Conservation (phyloP, 805 yeast genomes). For the Saccharomyces mikatae region DNA sequence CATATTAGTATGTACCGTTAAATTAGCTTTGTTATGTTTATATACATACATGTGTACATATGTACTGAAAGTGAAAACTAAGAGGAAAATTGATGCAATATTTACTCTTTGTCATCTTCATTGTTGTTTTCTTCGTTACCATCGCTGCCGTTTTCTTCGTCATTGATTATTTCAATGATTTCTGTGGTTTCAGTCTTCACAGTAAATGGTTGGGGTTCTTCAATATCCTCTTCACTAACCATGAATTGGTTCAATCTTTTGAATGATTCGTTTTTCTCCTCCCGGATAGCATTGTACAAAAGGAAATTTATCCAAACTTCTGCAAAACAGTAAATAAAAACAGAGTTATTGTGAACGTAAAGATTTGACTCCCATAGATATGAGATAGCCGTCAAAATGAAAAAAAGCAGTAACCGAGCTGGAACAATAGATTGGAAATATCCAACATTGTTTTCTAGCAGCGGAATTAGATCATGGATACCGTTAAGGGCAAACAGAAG, state of each 20-base stretch:
- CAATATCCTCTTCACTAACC: slow-evolving; percentile 5
- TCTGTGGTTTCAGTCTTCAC: not conserved
- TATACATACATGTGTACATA: not conserved
- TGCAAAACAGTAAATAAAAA: slow-evolving; percentile 50
- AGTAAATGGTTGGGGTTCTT: slow-evolving; percentile 4
- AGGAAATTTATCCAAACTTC: slow-evolving; percentile 67
- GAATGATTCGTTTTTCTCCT: slow-evolving; percentile 47
- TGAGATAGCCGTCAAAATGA: slow-evolving; percentile 42
- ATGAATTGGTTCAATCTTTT: slow-evolving; percentile 28
- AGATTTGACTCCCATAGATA: slow-evolving; percentile 38
- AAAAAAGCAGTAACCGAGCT: slow-evolving; percentile 42
- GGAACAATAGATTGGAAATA: slow-evolving; percentile 60
- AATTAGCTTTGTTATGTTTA: not conserved
- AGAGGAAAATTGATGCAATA: no score
- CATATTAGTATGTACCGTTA: not conserved
- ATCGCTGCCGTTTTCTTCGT: slow-evolving; percentile 1
- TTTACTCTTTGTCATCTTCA: not conserved
- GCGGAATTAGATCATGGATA: slow-evolving; percentile 51
- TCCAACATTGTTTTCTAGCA: slow-evolving; percentile 35
- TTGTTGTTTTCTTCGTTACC: not conserved
- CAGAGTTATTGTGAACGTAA: slow-evolving; percentile 51
- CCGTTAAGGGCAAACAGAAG: slow-evolving; percentile 39
- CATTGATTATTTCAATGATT: not conserved
- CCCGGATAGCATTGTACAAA: slow-evolving; percentile 53
- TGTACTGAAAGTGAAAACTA: no score